These are phyloP conservation scores for rapeseed (Brassica napus) DNA, from an alignment of 345 rosid species.

Conservation along the genomic window Da-Ae NC_063446.1:30315001-30315500, in stretches of 20 bases:
- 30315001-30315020: too few relatives aligned
- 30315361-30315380: conserved; percentile 47
- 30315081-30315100: too few relatives aligned
- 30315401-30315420: conserved; percentile 45
- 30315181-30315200: conserved; percentile 37
- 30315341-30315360: conserved; percentile 13
- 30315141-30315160: conserved; percentile 36
- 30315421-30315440: conserved; percentile 59
- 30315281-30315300: conserved; percentile 16
- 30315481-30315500: conserved; percentile 82
- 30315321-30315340: conserved; percentile 14
- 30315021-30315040: too few relatives aligned
- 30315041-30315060: too few relatives aligned
- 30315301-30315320: conserved; percentile 12
- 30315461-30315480: conserved; percentile 88
- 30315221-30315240: conserved; percentile 16
- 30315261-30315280: conserved; percentile 32
- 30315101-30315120: too few relatives aligned
- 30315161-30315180: conserved; percentile 39
- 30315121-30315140: neutral
- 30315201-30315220: conserved; percentile 28
- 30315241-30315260: conserved; percentile 23
- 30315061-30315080: too few relatives aligned
- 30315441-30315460: conserved; percentile 63
- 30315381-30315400: conserved; percentile 45